These are phyloP conservation scores for Pythium brassicae DNA, from an alignment of 352 stramenopile genomes.

Conservation along the genomic window DNA sequence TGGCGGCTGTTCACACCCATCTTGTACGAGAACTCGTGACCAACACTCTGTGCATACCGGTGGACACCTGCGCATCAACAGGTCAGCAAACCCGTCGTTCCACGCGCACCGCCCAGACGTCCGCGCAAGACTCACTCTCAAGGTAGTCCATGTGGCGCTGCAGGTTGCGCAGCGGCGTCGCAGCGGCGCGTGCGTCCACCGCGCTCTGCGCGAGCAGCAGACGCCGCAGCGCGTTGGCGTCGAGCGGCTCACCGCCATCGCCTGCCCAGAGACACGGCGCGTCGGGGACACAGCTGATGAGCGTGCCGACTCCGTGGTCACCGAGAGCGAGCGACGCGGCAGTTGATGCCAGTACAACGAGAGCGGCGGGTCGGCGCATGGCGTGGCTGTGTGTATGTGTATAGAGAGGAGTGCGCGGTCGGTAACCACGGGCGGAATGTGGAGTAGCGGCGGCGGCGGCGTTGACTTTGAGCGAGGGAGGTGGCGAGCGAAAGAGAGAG, in stretches of 20 bases:
- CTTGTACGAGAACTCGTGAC: constrained; percentile 58
- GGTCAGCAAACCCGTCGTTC: too few species aligned
- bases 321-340: not conserved
- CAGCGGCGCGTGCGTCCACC: constrained; percentile 22
- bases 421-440: too few species aligned
- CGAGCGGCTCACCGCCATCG: constrained; percentile 33
- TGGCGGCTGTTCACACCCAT: constrained; percentile 69
- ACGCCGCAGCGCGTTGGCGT: constrained; percentile 34
- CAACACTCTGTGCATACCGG: constrained; percentile 45
- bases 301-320: constrained; percentile 36
- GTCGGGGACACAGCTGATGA: constrained; percentile 39
- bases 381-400: too few species aligned
- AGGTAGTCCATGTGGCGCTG: constrained; percentile 75
- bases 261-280: constrained; percentile 55
- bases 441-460: too few species aligned
- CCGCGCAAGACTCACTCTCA: constrained; percentile 33
- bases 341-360: constrained; percentile 17
- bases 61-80: constrained; percentile 39
- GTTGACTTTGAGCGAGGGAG: too few species aligned
- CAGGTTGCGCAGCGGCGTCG: constrained; percentile 41
- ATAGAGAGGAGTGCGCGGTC: too few species aligned
- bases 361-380: not conserved
- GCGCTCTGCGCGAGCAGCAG: constrained; percentile 37
- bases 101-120: too few species aligned
- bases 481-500: too few species aligned